Base-by-base conservation (phyloP, 2,329 filamentous ascomycete genomes). In the Biscogniauxia sp. region DNA sequence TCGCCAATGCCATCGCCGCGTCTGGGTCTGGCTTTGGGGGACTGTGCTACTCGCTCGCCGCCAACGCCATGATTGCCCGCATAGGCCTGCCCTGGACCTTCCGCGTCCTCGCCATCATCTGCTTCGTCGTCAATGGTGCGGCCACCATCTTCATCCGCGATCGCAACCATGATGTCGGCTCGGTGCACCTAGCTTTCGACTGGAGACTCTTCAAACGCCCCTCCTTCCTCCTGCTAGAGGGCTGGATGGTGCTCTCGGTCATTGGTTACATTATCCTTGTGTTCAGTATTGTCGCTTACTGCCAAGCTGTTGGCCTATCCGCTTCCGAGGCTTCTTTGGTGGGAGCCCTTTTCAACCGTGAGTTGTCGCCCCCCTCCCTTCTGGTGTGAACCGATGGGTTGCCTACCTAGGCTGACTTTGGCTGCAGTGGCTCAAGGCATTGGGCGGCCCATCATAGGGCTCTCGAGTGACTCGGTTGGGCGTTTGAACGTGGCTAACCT, bases 11-110 rank as follows among this genome's bases (percentile, higher is more conserved):
- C 1, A 80, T 91, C 19, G 79, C 83, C 0, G 84, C 89, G 1
- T 83, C 84, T n/a, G 91, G 91, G 1, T 88, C 85, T 17, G 91
- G 91, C 0, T 78, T 93, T 5, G 91, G 91, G n/a, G 91, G 91
- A 0, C 76, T 92, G 26, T 74, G 85, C 2, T 92, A 91, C 74
- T 87, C 85, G 1, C 79, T 92, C 5, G 85, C 84, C 0, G 81
- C 88, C 0, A 87, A 89, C 28, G 84, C 87, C 45, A 89, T 92
- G 82, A 88, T 92, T 59, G 72, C 81, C 26, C 80, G 79, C 19
- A 79, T 91, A 7, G 84, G 87, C 0, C 76, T 92, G 2, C 76
- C 80, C 0, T 92, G 89, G 89, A 77, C 77, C 28, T 79, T 80
- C 63, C 77, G 78, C 63, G 70, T 78, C 57, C 73, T 79, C 17